Evolutionary conservation across 1,139 yeast genomes (phyloP).

Genomic region (Pichia sp.): DNA sequence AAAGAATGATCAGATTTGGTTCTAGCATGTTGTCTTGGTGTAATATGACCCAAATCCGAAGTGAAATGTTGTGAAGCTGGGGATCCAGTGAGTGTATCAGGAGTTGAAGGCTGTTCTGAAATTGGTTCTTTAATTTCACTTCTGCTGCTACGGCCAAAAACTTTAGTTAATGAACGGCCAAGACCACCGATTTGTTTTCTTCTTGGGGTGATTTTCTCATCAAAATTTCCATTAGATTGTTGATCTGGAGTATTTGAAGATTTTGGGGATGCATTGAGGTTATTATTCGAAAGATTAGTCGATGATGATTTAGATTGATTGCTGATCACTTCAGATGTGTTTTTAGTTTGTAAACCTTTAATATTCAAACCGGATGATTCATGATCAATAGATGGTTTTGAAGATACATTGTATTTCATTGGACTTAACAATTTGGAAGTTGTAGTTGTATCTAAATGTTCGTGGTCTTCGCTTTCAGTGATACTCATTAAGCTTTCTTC

Average conservation of each 20-base stretch:
- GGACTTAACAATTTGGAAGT: slow-evolving; percentile 15
- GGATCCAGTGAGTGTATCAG: slow-evolving; percentile 19
- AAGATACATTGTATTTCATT: slow-evolving; percentile 7
- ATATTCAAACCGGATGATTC: slow-evolving; percentile 12
- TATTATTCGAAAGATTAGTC: not conserved
- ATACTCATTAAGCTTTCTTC: slow-evolving; percentile 19
- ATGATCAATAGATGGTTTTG: not conserved
- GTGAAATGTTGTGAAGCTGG: not conserved
- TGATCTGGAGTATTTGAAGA: slow-evolving; percentile 7
- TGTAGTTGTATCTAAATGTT: not conserved
- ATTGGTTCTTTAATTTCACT: not conserved
- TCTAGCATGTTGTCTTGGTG: slow-evolving; percentile 24
- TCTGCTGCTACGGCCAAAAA: slow-evolving; percentile 33
- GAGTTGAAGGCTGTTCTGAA: slow-evolving; percentile 7
- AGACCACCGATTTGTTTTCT: slow-evolving; percentile 24
- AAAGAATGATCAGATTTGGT: slow-evolving; percentile 37
- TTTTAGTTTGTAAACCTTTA: slow-evolving; percentile 5
- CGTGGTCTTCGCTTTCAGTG: not conserved
- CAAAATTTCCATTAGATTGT: not conserved
- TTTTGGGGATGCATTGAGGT: not conserved
- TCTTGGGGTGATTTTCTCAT: slow-evolving; percentile 17
- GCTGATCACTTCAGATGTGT: not conserved
- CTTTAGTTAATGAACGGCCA: slow-evolving; percentile 31
- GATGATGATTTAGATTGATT: not conserved
- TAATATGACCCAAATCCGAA: not conserved